Evolutionary conservation across 768 basidiomycete species (phyloP).

Genomic region (Hortiboletus campestris): DNA sequence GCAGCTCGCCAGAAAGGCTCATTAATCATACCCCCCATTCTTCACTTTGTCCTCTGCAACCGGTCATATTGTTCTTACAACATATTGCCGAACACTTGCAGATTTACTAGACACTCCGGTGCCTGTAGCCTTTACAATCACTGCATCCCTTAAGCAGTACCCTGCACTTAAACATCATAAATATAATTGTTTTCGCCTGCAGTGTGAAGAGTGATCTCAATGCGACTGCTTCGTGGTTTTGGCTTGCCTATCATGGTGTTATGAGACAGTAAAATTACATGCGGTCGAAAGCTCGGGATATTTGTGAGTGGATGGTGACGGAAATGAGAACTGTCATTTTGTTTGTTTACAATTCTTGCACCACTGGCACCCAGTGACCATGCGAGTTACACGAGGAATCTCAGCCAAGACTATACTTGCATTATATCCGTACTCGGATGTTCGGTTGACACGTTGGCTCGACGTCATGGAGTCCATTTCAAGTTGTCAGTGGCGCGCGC

Average conservation of each 20-base stretch:
- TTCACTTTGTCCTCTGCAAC: background rate
- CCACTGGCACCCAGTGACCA: background rate
- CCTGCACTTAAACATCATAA: background rate
- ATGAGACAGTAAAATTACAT: too few relatives aligned
- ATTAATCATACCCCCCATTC: constrained; percentile 18
- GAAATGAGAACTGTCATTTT: background rate
- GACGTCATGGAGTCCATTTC: background rate
- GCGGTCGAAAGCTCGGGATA: background rate
- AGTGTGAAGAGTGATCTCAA: background rate
- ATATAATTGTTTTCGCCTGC: background rate
- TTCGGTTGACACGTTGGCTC: background rate
- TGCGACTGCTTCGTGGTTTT: background rate
- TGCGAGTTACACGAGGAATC: background rate
- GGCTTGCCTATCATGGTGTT: background rate
- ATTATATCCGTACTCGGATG: background rate
- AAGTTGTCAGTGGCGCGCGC: background rate
- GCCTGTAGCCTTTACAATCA: background rate
- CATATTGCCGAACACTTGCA: background rate
- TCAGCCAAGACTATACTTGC: background rate
- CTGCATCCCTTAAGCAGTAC: background rate
- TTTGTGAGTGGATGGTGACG: too few relatives aligned
- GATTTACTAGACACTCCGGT: background rate
- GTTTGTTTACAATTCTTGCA: too few relatives aligned
- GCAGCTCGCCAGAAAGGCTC: background rate
- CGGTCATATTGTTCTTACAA: background rate